A percentile compares a stretch with the other conserved stretches of the same genome.
These are phyloP conservation scores for Malassezia psittaci DNA, from an alignment of 1,284 basidiomycete species.

Conservation along the genomic window DNA sequence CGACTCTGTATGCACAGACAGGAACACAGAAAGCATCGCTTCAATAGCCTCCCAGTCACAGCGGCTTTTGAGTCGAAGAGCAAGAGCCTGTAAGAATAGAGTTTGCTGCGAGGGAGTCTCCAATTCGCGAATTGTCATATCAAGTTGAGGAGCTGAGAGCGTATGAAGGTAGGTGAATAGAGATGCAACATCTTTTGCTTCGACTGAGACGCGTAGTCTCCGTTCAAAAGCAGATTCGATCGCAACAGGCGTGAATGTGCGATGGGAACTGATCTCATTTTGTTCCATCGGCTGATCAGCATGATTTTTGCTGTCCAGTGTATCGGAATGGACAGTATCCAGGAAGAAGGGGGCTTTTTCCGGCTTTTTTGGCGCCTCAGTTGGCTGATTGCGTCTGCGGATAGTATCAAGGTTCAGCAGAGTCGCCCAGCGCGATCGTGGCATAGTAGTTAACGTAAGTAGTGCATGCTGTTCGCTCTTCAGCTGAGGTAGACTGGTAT, in stretches of 20 bases:
- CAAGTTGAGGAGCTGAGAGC: slow-evolving; percentile 77
- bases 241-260: background rate
- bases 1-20: slow-evolving; percentile 77
- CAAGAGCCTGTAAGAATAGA: slow-evolving; percentile 66
- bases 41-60: slow-evolving; percentile 93
- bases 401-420: slow-evolving; percentile 91
- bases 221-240: slow-evolving; percentile 32
- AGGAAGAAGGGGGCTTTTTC: slow-evolving; percentile 96
- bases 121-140: slow-evolving; percentile 73
- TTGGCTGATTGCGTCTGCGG: slow-evolving; percentile 82
- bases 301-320: background rate
- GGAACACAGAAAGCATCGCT: slow-evolving; percentile 71
- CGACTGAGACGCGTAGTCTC: slow-evolving; percentile 22
- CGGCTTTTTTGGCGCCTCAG: slow-evolving; percentile 83
- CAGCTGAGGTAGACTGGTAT: slow-evolving; percentile 50
- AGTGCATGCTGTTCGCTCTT: slow-evolving; percentile 18
- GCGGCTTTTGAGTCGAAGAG: slow-evolving; percentile 62
- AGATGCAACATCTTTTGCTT: slow-evolving; percentile 21
- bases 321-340: background rate
- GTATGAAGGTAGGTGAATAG: slow-evolving; percentile 80
- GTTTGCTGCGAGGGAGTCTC: slow-evolving; percentile 59
- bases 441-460: slow-evolving; percentile 80
- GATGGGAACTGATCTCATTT: background rate
- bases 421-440: slow-evolving; percentile 89
- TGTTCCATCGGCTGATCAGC: background rate